Percentiles rank a stretch among this genome's conserved stretches.
Conservation (phyloP, 345 rosid species). For the Sonneratia caseolaris region DNA sequence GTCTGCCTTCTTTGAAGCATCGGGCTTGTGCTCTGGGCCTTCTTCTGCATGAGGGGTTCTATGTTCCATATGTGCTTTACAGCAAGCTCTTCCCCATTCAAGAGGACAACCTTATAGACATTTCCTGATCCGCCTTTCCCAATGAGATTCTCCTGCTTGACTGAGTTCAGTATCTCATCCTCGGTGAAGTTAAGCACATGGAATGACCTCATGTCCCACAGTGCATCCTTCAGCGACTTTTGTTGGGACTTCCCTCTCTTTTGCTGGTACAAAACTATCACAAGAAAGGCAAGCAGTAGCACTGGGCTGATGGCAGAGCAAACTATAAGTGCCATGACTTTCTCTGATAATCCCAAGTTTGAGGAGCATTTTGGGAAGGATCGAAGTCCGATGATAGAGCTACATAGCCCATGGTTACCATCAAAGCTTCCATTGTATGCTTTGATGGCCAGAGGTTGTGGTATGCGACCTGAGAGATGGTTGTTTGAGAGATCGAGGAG, state of each 20-base stretch:
- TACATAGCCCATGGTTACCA: slow-evolving; percentile 67
- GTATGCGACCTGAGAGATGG: slow-evolving; percentile 52
- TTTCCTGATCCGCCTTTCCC: slow-evolving; percentile 90
- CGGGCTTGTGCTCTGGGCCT: slow-evolving; percentile 43
- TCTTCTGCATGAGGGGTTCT: slow-evolving; percentile 20
- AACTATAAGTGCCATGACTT: slow-evolving; percentile 30
- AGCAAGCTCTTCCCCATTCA: slow-evolving; percentile 67
- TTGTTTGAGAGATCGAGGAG: slow-evolving; percentile 80
- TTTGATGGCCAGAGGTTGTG: slow-evolving; percentile 47
- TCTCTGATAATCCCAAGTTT: slow-evolving; percentile 31
- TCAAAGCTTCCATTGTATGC: slow-evolving; percentile 71
- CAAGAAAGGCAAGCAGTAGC: slow-evolving; percentile 42
- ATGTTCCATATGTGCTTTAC: slow-evolving; percentile 62
- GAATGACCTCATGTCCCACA: slow-evolving; percentile 78
- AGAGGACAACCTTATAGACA: slow-evolving; percentile 57
- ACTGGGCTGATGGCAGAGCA: slow-evolving; percentile 39
- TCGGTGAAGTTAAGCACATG: slow-evolving; percentile 57
- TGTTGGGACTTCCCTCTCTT: slow-evolving; percentile 38
- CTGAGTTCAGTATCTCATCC: slow-evolving; percentile 77
- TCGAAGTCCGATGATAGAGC: slow-evolving; percentile 26
- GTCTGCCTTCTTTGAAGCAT: slow-evolving; percentile 36
- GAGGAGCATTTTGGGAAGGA: slow-evolving; percentile 44
- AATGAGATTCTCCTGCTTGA: slow-evolving; percentile 71
- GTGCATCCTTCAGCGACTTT: slow-evolving; percentile 49
- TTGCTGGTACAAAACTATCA: slow-evolving; percentile 41